Evolutionary conservation across 2,329 filamentous ascomycete genomes (phyloP).

Genomic region (Colletotrichum sp.): DNA sequence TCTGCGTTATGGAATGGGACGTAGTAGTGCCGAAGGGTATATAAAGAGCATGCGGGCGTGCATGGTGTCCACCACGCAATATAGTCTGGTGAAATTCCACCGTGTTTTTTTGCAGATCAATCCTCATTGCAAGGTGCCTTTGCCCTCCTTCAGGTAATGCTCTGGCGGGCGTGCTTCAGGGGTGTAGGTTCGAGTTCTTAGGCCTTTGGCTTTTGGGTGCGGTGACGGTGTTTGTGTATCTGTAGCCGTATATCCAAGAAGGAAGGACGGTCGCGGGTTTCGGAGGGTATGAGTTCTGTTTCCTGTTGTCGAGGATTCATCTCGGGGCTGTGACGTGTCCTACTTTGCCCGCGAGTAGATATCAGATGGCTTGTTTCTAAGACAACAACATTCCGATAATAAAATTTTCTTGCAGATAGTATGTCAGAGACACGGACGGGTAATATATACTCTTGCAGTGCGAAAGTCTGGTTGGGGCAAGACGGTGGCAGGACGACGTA

Average conservation of each 20-base stretch:
- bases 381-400: rapidly evolving
- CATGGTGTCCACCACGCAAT: not conserved
- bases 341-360: not conserved
- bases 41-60: rapidly evolving
- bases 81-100: too few relatives aligned
- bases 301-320: not conserved
- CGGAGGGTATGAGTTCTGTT: not conserved
- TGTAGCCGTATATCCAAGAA: not conserved
- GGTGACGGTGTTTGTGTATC: not conserved
- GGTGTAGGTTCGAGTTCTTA: not conserved
- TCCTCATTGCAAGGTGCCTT: too few relatives aligned
- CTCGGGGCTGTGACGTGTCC: not conserved
- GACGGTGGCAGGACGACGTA: not conserved
- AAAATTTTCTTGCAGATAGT: not conserved
- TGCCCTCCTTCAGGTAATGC: not conserved
- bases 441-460: not conserved
- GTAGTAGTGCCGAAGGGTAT: not conserved
- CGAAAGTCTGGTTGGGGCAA: not conserved
- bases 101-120: too few relatives aligned
- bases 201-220: not conserved
- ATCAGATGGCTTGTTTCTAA: not conserved
- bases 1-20: not conserved
- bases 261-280: not conserved
- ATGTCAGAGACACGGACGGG: not conserved
- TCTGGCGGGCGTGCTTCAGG: not conserved